A percentile compares a stretch with the other conserved stretches of the same genome.
phyloP scores from a whole-genome alignment of 345 rosid species.

The Excoecaria cochinchinensis region DNA sequence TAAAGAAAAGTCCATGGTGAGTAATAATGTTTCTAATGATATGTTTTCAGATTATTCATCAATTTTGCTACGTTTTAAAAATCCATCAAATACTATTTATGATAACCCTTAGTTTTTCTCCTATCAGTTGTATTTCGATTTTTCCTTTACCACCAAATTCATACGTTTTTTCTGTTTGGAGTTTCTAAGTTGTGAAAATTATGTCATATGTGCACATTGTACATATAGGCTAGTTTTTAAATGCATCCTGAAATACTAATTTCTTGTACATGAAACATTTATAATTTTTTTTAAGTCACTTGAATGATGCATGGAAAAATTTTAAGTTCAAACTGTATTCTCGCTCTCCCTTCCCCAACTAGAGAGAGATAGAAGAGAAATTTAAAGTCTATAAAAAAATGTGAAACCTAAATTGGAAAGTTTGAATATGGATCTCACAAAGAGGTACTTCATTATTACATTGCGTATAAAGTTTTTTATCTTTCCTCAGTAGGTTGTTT shows the following conservation, averaged over 20 bases:
- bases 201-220: neutral
- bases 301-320: neutral
- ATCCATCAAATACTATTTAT: slow-evolving; percentile 2
- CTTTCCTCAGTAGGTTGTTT: neutral
- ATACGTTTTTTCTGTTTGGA: neutral
- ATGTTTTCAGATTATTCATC: neutral
- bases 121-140: neutral
- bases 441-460: neutral
- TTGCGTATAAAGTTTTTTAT: neutral
- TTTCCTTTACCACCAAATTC: neutral
- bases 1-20: slow-evolving; percentile 68
- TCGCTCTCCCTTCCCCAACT: neutral
- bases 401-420: neutral
- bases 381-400: neutral
- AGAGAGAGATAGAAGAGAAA: neutral
- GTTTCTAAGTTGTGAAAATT: neutral
- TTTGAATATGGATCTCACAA: no score
- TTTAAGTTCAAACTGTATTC: neutral
- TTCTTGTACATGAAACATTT: neutral
- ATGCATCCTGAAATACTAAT: neutral
- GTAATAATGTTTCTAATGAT: slow-evolving; percentile 15
- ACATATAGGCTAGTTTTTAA: neutral
- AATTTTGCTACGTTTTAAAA: neutral
- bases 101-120: neutral
- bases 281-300: neutral